Base-by-base conservation (phyloP, 2,329 filamentous ascomycete species). In the Colletotrichum chrysophilum region DNA sequence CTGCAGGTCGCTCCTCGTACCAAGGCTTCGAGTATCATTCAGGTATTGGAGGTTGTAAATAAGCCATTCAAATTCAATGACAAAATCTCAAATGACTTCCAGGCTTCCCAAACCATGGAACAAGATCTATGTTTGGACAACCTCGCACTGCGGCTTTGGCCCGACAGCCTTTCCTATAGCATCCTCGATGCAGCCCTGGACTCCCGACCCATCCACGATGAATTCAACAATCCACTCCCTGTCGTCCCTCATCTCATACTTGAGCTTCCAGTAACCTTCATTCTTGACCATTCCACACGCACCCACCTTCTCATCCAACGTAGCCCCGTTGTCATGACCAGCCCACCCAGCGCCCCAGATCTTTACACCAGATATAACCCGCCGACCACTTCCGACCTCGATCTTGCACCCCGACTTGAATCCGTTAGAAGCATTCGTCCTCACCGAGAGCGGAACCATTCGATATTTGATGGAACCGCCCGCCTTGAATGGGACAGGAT, bases 21-120 rank as follows among this genome's bases (percentile, higher is more conserved):
- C 26, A 26, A 26, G 26, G 4, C 26, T 26, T 26, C 26, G 26
- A 26, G 26, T 26, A 26, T 4, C 26, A 26, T 4, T 26, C 26
- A 26, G 26, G 26, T 26, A 26, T 26, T 26, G 26, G 26, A 26
- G 26, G 26, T n/a, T 48, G 0, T 21, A 5, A 48, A 48, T 21
- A 48, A 7, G 43, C n/a, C 18, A n/a, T 48, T 18, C 16, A n/a
- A n/a, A 10, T 48, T 12, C 38, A 48, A 6, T n/a, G 1, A 3
- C 38, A 48, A 48, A 21, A 21, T 1, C 9, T 10, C n/a, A 21
- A 21, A 48, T 4, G 3, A 48, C 18, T 48, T 48, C 43, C 13
- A 0, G 13, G 5, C 10, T 0, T 5, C 10, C 43, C 5, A 21
- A 3, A 21, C 43, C 1, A 48, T 13, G 43, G n/a, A n/a, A 21